Evolutionary conservation across 805 yeast genomes (phyloP), one percentile per base, ranked within the genome.

Genomic region (Grigorovia transvaalensis): DNA sequence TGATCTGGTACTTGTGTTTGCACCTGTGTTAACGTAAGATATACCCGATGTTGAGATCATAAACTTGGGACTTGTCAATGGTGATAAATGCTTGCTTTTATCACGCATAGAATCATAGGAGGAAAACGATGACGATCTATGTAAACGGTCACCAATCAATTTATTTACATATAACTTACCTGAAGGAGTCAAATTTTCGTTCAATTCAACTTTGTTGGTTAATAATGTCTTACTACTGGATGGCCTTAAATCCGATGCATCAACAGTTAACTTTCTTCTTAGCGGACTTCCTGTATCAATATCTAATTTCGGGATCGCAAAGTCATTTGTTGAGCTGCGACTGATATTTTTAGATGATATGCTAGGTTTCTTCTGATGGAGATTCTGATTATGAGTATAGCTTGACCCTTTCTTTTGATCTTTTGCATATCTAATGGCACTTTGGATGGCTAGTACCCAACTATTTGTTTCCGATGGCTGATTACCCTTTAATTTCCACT

Each of bases 391-490:
- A 13, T 8, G 42, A 13, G 42, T 7, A 38, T 38, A 18, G 15
- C 8, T 13, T 15, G 42, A 6, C 6, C 8, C 12, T 38, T 38
- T 66, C 47, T 75, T 77, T 46, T 69, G 71, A 65, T 89, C 96
- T 60, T 87, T 86, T 7, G 95, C 86, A 55, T 77, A 79, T 49
- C 95, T 82, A 40, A 91, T 89, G 2, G 99, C 95, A 58, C 88
- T 88, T 66, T 88, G 96, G 50, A 93, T 75, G 3, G 93, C 85
- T 97, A 97, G 89, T 8, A 93, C 96, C 99, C 99, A 93, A 59
- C 96, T 78, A 62, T 86, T 91, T 0, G 97, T 88, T 67, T 93
- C 99, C 9, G 85, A 86, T 0, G 95, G 89, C 68, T 93, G 97
- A 60, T 89, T 88, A 2, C 97, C 97, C 67, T 86, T 89, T 59